Conservation (phyloP, 2,329 filamentous ascomycete species). For the Cyphellophora europaea region DNA sequence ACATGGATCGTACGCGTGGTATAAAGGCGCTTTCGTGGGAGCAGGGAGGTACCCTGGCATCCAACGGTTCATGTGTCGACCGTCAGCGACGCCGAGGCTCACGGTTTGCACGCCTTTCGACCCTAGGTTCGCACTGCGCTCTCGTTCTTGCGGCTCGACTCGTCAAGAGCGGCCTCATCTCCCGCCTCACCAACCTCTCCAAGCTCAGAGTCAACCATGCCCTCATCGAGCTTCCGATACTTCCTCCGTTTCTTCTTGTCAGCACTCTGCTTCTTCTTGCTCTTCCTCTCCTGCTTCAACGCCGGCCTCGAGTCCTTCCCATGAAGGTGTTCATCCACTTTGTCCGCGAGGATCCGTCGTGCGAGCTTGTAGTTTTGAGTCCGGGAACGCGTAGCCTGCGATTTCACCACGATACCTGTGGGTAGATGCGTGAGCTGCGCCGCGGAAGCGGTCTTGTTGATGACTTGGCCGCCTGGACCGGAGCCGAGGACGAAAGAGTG, state of each 20-base stretch:
- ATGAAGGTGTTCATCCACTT: slow-evolving; percentile 63
- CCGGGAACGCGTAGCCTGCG: slow-evolving; percentile 79
- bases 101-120: no score
- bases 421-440: slow-evolving; percentile 87
- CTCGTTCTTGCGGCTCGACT: no score
- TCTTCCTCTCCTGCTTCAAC: slow-evolving; percentile 80
- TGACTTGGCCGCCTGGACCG: slow-evolving; percentile 92
- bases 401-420: slow-evolving; percentile 88
- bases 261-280: slow-evolving; percentile 40
- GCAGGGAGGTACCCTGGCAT: no score
- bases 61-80: no score
- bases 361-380: slow-evolving; percentile 83
- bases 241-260: slow-evolving; percentile 35
- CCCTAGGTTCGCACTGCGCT: no score
- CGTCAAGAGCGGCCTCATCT: no score
- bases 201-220: no score
- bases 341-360: slow-evolving; percentile 64
- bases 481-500: slow-evolving; percentile 84
- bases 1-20: no score
- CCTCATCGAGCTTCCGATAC: slow-evolving; percentile 29
- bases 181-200: no score
- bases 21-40: no score
- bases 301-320: slow-evolving; percentile 61
- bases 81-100: no score
- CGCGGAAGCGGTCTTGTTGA: slow-evolving; percentile 97